Conservation (phyloP, 2,329 filamentous ascomycete species). For the Xylariales sp. region DNA sequence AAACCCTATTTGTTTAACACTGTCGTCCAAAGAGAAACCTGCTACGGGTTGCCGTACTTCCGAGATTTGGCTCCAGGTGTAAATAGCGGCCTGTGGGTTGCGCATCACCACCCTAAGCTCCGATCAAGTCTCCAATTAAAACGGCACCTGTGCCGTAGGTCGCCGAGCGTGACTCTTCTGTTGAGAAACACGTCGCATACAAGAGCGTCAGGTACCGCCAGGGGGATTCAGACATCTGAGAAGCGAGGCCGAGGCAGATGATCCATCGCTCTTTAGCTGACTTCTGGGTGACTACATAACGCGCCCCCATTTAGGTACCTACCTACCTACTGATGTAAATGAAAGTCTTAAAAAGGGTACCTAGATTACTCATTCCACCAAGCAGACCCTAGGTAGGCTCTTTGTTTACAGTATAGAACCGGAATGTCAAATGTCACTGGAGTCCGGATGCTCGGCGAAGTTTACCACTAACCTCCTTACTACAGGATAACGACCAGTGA, state of each 20-base stretch:
- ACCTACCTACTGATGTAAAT: background rate
- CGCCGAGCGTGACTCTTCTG: conserved; percentile 20
- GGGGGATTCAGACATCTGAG: background rate
- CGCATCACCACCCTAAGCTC: conserved; percentile 8
- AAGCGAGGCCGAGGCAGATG: background rate
- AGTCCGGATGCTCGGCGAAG: background rate
- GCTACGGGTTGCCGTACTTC: conserved; percentile 15
- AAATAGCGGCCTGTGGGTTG: conserved; percentile 15
- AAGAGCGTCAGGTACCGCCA: background rate
- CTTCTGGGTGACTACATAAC: background rate
- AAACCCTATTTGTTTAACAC: conserved; percentile 6
- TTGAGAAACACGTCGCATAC: conserved; percentile 6
- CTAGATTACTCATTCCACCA: too few species aligned
- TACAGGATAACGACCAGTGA: too few species aligned
- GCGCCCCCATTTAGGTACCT: background rate
- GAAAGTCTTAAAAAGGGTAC: too few species aligned
- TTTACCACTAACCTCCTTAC: background rate
- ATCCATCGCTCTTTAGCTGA: conserved; percentile 6
- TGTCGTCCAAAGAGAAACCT: background rate
- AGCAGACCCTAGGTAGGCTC: background rate
- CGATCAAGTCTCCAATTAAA: background rate
- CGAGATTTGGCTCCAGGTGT: conserved; percentile 4
- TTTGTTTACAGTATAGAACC: background rate
- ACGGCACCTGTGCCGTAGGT: background rate
- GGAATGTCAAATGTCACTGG: background rate